Conservation (phyloP, 495 filamentous ascomycete species). For the Hypoxylon trugodes region DNA sequence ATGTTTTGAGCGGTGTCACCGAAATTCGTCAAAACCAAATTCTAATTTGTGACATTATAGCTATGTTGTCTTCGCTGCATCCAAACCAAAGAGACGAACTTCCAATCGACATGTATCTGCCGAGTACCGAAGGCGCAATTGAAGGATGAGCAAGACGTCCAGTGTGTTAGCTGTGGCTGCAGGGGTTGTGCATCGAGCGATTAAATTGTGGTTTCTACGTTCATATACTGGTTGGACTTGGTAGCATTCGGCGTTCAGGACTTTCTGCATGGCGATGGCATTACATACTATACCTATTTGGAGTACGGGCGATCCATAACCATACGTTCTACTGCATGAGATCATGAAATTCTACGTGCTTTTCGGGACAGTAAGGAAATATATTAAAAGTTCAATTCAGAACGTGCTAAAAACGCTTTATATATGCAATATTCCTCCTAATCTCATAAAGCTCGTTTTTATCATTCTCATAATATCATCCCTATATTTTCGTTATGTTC, state of each 20-base stretch:
- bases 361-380: conserved; percentile 8
- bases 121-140: conserved; percentile 91
- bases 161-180: conserved; percentile 97
- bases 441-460: conserved; percentile 8
- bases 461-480: conserved; percentile 18
- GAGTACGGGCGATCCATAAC: conserved; percentile 20
- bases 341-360: conserved; percentile 13
- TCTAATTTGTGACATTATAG: conserved; percentile 49
- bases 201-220: conserved; percentile 45
- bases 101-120: conserved; percentile 97
- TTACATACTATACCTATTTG: conserved; percentile 23
- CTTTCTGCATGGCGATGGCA: conserved; percentile 24
- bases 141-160: conserved; percentile 87
- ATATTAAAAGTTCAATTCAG: conserved; percentile 25
- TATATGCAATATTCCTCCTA: conserved; percentile 5
- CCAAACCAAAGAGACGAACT: conserved; percentile 99
- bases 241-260: conserved; percentile 40
- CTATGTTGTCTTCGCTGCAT: conserved; percentile 95
- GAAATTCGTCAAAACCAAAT: background rate
- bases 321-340: conserved; percentile 12
- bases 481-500: conserved; percentile 21
- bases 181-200: conserved; percentile 89
- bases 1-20: conserved; percentile 23
- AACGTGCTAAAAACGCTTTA: conserved; percentile 11
- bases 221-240: conserved; percentile 22